phyloP scores from a whole-genome alignment of 2,329 filamentous ascomycete species.

The Exophiala oligosperma region DNA sequence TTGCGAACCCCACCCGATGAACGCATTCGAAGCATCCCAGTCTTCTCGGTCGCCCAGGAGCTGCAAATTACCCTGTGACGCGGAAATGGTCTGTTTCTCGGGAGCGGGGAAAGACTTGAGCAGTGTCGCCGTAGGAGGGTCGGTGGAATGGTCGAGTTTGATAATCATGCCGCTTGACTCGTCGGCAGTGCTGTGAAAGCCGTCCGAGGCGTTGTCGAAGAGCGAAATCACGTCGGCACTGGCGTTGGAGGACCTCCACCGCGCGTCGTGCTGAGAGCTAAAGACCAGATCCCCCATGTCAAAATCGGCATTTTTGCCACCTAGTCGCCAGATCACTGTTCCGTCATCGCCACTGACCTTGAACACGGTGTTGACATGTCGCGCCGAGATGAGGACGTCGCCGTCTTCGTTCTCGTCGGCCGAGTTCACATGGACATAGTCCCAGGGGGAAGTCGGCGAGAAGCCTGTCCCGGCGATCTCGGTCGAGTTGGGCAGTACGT shows the following conservation, averaged over 20 bases:
- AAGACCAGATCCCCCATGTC: constrained; percentile 30
- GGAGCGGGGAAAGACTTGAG: constrained; percentile 59
- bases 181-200: constrained; percentile 38
- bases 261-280: constrained; percentile 43
- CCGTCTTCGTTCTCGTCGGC: constrained; percentile 41
- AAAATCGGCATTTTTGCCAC: constrained; percentile 35
- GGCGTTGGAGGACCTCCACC: constrained; percentile 38
- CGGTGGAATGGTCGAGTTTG: constrained; percentile 37
- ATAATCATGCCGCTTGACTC: constrained; percentile 41
- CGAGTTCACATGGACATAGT: constrained; percentile 46
- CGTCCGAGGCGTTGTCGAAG: constrained; percentile 44
- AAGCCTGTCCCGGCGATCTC: constrained; percentile 49
- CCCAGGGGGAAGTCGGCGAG: constrained; percentile 44
- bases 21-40: constrained; percentile 32
- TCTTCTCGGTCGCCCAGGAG: constrained; percentile 16
- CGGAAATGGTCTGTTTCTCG: constrained; percentile 55
- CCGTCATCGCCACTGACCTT: constrained; percentile 41
- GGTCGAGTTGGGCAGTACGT: constrained; percentile 45
- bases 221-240: constrained; percentile 40
- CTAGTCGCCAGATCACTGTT: constrained; percentile 38
- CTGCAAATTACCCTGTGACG: constrained; percentile 39
- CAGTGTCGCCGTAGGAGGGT: constrained; percentile 46
- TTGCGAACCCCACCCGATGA: constrained; percentile 44
- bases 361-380: constrained; percentile 41
- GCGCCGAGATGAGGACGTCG: constrained; percentile 42